Conservation (phyloP, 345 rosid species). For the Linum usitatissimum region DNA sequence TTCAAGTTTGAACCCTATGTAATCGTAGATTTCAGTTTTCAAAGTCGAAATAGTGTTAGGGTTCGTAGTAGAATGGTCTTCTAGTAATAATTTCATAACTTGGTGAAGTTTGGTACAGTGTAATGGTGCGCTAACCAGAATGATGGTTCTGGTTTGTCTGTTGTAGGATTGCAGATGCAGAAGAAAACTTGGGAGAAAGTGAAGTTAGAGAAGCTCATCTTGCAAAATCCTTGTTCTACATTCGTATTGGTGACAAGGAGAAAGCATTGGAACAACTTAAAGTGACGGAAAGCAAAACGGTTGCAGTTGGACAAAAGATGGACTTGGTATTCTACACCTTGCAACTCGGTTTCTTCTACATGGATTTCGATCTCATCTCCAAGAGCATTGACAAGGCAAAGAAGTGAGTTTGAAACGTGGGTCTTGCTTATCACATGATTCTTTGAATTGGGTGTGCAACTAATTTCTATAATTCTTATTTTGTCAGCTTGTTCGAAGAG, state of each 20-base stretch:
- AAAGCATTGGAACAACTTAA: constrained; percentile 92
- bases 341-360: constrained; percentile 82
- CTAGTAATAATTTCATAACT: too few species aligned
- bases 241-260: constrained; percentile 86
- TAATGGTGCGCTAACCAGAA: too few species aligned
- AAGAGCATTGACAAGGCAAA: constrained; percentile 97
- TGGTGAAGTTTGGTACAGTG: too few species aligned
- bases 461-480: constrained; percentile 3
- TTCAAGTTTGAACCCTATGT: too few species aligned
- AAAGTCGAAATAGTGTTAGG: too few species aligned
- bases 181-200: constrained; percentile 94
- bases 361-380: constrained; percentile 90
- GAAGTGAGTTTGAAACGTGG: constrained; percentile 36
- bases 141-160: constrained; percentile 3
- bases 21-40: too few species aligned
- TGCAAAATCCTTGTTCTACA: constrained; percentile 80
- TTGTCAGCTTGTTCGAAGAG: constrained; percentile 87
- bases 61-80: too few species aligned
- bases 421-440: constrained; percentile 4
- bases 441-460: not conserved
- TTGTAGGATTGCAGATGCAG: constrained; percentile 91
- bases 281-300: constrained; percentile 90
- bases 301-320: constrained; percentile 98
- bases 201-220: constrained; percentile 99
- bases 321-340: constrained; percentile 80